Evolutionary conservation across 2,329 filamentous ascomycete species (phyloP).

Genomic region (Fusarium sp.): DNA sequence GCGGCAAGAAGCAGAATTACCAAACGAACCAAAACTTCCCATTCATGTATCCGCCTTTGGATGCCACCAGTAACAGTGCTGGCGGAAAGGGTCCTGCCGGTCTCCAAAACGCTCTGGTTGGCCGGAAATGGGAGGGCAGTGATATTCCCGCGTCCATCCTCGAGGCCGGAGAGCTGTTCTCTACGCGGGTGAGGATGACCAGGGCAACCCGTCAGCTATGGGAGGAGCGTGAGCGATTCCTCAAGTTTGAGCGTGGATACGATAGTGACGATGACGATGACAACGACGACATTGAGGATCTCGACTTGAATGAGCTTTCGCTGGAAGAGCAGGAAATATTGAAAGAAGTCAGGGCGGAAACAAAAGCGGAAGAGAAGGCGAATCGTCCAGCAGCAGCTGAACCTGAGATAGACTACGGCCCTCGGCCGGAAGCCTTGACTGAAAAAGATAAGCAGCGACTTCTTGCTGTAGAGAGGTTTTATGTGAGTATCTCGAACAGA

Average conservation of each 20-base stretch:
- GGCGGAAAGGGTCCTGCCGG: constrained; percentile 90
- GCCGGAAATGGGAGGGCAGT: constrained; percentile 90
- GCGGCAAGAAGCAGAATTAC: constrained; percentile 98
- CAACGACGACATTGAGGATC: constrained; percentile 58
- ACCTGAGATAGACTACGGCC: constrained; percentile 58
- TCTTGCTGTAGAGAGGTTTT: constrained; percentile 82
- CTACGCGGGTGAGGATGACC: constrained; percentile 89
- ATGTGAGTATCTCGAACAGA: constrained; percentile 70
- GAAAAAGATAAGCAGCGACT: constrained; percentile 73
- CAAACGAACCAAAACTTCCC: constrained; percentile 99
- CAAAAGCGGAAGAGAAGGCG: constrained; percentile 43
- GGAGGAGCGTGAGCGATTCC: constrained; percentile 91
- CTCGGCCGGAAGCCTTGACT: constrained; percentile 59
- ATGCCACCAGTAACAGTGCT: constrained; percentile 87
- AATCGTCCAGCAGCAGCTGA: constrained; percentile 33
- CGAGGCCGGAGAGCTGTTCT: constrained; percentile 93
- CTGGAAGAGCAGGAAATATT: constrained; percentile 55
- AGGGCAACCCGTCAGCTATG: constrained; percentile 92
- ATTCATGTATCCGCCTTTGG: constrained; percentile 94
- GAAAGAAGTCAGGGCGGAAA: constrained; percentile 56
- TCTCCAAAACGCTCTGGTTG: constrained; percentile 82
- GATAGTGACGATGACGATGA: constrained; percentile 63
- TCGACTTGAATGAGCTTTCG: constrained; percentile 60
- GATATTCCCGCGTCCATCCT: constrained; percentile 95
- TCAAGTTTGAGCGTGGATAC: constrained; percentile 94